phyloP scores from a whole-genome alignment of 306 rosid species.

The Vigna unguiculata region DNA sequence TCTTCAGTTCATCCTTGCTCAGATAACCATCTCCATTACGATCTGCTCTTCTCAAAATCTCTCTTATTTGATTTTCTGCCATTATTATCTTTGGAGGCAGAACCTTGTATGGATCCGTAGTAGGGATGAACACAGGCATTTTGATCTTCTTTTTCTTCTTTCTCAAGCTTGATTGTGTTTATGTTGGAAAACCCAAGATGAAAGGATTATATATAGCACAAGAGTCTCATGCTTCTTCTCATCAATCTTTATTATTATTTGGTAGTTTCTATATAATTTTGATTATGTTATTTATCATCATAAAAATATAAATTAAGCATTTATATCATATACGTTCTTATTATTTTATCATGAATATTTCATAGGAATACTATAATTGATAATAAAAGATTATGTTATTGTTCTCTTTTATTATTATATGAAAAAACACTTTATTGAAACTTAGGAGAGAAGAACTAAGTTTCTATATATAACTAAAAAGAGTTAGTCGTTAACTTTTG shows the following conservation, averaged over 20 bases:
- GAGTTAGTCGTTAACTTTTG: too few relatives aligned
- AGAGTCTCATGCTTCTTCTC: not conserved
- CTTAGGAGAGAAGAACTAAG: too few relatives aligned
- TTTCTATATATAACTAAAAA: too few relatives aligned
- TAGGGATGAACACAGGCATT: conserved; percentile 21
- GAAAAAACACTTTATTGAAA: too few relatives aligned
- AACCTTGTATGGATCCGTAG: too few relatives aligned
- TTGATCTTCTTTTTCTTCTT: not conserved
- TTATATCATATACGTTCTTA: too few relatives aligned
- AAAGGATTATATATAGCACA: not conserved
- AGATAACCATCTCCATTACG: conserved; percentile 16
- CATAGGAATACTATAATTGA: too few relatives aligned
- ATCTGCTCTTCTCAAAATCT: conserved; percentile 9
- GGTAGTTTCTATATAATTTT: not conserved
- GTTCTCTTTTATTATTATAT: too few relatives aligned
- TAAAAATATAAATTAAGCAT: too few relatives aligned
- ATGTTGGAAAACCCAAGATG: not conserved
- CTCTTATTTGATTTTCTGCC: conserved; percentile 19
- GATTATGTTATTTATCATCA: not conserved
- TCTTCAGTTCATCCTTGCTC: conserved; percentile 37
- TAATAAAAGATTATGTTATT: too few relatives aligned
- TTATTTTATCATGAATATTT: too few relatives aligned
- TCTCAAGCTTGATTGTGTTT: not conserved
- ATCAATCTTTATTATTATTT: not conserved
- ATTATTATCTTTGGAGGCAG: not conserved